A percentile compares a stretch with the other conserved stretches of the same genome.
Conservation (phyloP, 192 early-diverging fungal genomes). For the Backusella macrospora region DNA sequence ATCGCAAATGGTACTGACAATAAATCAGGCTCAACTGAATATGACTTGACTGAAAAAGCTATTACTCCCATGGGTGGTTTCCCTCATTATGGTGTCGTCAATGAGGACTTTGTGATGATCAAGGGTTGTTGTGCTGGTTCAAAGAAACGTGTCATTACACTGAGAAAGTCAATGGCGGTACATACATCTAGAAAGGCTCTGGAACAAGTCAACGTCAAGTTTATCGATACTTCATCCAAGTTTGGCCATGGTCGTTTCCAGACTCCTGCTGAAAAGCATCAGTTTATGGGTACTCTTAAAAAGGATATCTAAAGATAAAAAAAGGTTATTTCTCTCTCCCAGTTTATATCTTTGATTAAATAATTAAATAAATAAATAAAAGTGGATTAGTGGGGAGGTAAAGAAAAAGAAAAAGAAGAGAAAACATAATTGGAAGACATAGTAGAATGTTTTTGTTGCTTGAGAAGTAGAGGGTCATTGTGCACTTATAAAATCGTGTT, state of each 20-base stretch:
- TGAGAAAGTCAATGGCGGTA: slow-evolving; percentile 96
- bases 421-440: too few species aligned
- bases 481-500: too few species aligned
- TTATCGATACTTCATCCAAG: slow-evolving; percentile 99
- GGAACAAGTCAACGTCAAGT: slow-evolving; percentile 97
- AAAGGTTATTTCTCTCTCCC: too few species aligned
- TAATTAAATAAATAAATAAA: neutral
- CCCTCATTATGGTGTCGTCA: slow-evolving; percentile 99
- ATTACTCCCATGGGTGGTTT: slow-evolving; percentile 99
- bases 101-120: slow-evolving; percentile 98
- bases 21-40: slow-evolving; percentile 89
- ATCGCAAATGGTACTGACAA: slow-evolving; percentile 87
- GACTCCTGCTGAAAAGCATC: slow-evolving; percentile 93
- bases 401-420: too few species aligned
- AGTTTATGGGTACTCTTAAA: slow-evolving; percentile 92
- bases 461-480: too few species aligned
- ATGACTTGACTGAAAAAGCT: slow-evolving; percentile 91
- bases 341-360: too few species aligned
- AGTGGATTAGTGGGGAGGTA: too few species aligned
- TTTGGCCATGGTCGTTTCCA: slow-evolving; percentile 99
- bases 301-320: slow-evolving; percentile 64
- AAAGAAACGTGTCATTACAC: slow-evolving; percentile 95
- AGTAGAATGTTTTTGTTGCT: too few species aligned
- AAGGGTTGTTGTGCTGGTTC: slow-evolving; percentile 97
- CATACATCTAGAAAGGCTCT: slow-evolving; percentile 97